Evolutionary conservation across 148 eudicot genomes (phyloP), one percentile per base, ranked within the genome.

Genomic region (Camellia granthamiana): DNA sequence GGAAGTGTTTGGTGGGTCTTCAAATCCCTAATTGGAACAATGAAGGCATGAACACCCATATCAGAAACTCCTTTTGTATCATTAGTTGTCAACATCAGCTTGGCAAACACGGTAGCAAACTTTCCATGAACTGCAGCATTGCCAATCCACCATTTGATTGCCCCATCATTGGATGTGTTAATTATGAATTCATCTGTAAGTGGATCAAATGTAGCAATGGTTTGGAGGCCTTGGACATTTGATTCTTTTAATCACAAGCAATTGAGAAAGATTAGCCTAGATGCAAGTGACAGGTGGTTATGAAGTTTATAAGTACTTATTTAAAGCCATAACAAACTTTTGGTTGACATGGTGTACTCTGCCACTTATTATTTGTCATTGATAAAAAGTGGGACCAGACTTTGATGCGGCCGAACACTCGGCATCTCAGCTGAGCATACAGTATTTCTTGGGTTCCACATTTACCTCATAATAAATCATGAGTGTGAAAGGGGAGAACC

Each of bases 61-160:
- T 95, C 98, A 77, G 97, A 80, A 66, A 83, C 62, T 59, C 91
- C 96, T 78, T 87, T 93, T 44, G 88, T 58, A 76, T 89, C 94
- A 79, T 95, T 90, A 79, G 87, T 90, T 72, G 97, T 97, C 78
- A 95, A 80, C 83, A 95, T 84, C 60, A 95, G 85, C 84, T 89
- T 95, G 23, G 98, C 98, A 82, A 95, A 95, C 47, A 95, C 98
- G 49, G 96, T 86, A 6, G 98, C 98, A 84, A 91, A 95, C 81
- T 93, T 93, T 41, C 97, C 98, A 79, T 95, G 97, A 74, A 90
- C 94, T 68, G 97, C 98, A 44, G 98, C 98, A 76, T 93, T 93
- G 19, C 98, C 98, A 71, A 95, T 95, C 98, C 98, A 95, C 97
- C 97, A 95, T 78, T 95, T 95, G 52, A 93, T 90, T 78, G 98